Evolutionary conservation across 768 basidiomycete genomes (phyloP).

Genomic region (Podaxis pistillaris): DNA sequence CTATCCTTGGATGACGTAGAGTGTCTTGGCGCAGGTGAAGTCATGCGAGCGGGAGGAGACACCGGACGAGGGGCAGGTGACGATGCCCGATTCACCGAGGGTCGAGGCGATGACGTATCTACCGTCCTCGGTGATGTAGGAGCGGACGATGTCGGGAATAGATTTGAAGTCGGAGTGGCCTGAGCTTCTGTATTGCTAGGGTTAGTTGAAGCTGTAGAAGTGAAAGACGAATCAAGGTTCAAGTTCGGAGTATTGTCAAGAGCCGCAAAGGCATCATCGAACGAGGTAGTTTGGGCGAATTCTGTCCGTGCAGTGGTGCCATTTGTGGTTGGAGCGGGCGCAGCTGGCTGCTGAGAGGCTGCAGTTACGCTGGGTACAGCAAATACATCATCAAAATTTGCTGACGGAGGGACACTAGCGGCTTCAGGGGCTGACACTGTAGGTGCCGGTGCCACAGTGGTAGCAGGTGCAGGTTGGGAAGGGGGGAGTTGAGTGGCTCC

Average conservation of each 20-base stretch:
- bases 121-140: slow-evolving; percentile 30
- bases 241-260: slow-evolving; percentile 34
- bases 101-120: slow-evolving; percentile 35
- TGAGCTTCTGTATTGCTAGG: slow-evolving; percentile 10
- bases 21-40: slow-evolving; percentile 57
- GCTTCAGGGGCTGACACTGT: background rate
- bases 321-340: slow-evolving; percentile 2
- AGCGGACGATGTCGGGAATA: slow-evolving; percentile 9
- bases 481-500: slow-evolving; percentile 7
- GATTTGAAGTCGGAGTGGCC: slow-evolving; percentile 10
- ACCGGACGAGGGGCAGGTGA: slow-evolving; percentile 42
- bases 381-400: slow-evolving; percentile 22
- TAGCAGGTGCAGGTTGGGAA: background rate
- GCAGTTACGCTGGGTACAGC: slow-evolving; percentile 1
- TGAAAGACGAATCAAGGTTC: slow-evolving; percentile 21
- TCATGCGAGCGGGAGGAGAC: slow-evolving; percentile 52
- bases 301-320: slow-evolving; percentile 1
- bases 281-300: slow-evolving; percentile 15
- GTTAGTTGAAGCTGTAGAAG: slow-evolving; percentile 1
- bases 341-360: slow-evolving; percentile 3
- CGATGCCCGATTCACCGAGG: slow-evolving; percentile 27
- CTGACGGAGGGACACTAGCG: background rate
- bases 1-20: slow-evolving; percentile 61
- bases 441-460: background rate
- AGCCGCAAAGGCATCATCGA: slow-evolving; percentile 48